Evolutionary conservation across 108 stramenopile species (phyloP), one percentile per base, ranked within the genome.

Genomic region (Poteriospumella lacustris): DNA sequence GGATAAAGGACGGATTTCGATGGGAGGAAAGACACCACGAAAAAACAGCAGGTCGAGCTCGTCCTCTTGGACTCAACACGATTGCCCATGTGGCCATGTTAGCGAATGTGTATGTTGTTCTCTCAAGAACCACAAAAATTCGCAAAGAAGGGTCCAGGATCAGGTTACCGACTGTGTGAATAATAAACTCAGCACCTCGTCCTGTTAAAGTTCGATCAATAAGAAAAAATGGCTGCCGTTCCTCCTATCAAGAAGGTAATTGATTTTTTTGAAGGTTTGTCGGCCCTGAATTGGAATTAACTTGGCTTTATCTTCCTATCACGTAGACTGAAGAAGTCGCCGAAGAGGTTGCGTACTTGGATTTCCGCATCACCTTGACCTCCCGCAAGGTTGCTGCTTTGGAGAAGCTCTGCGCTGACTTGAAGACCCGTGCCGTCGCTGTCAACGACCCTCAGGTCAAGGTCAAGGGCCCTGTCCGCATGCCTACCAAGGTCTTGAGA

Each of bases 291-390:
- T 64, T 34, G 28, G 15, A n/a, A n/a, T n/a, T 33, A 5, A 26
- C 15, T 64, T 33, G 12, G 33, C 31, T 34, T 31, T 5, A 9
- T 24, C 29, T 64, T 73, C 36, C 36, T 73, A 24, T 56, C 41
- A 42, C 9, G 42, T 52, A 73, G 15, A 3, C 43, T 26, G 31
- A 73, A 31, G 33, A 24, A 5, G 33, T 24, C 36, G 70, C 26
- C 9, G 41, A 3, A 9, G 70, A 56, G 26, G 5, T 5, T 5
- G 70, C 47, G 15, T 26, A 24, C 36, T 81, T 96, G 79, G 94
- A 96, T 89, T 91, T 99, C 82, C 94, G 98, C 75, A 99, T 99
- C 91, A 97, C 96, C 68, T 89, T 99, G 64, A 97, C 96, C 73
- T 95, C 93, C 79, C 93, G 94, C 80, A 96, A 97, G 78, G 98